Base-by-base conservation (phyloP, 2,329 filamentous ascomycete genomes). In the Trematosphaeria pertusa region DNA sequence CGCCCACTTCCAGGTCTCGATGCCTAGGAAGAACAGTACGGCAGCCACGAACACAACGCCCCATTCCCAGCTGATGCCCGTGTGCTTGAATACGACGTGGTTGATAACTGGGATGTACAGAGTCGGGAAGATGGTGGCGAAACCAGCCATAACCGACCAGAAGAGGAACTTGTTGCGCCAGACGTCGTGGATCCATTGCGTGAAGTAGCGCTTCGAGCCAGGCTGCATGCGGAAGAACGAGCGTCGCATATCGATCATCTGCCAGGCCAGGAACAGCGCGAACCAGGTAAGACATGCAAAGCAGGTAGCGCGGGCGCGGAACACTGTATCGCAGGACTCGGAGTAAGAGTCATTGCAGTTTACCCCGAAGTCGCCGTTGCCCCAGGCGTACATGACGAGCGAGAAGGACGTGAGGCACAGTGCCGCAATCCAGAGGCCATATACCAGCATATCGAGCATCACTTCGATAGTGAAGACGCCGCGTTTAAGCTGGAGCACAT, bases 271-370 rank as follows among this genome's bases (percentile, higher is more conserved):
- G 75, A 91, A 88, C 14, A 91, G 79, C 0, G 87, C 86, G 58
- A 87, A 87, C 87, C 87, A 91, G 0, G 87, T 91, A 41, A 91
- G 78, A 56, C 83, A 87, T 22, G 85, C 86, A 62, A 91, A 91
- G 4, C 84, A 87, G 0, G 88, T 89, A 0, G 86, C 86, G 11
- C 88, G 84, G 0, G 87, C 87, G 9, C 67, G 65, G 57, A 69
- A 72, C 1, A 72, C 69, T 7, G 68, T 61, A 28, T 72, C 65
- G 35, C 69, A 72, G 11, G 48, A 46, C 0, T 56, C 50, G 20
- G 54, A 62, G 51, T 70, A 72, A 9, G 48, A 33, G 22, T 69
- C 62, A 54, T 73, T 73, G 52, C 70, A 73, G 40, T 65, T 62
- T 9, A 21, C 7, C 12, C 70, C 70, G 2, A 72, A 65, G 12